Evolutionary conservation across 2,329 filamentous ascomycete species (phyloP).

Genomic region (Paraconiothyrium brasiliense): DNA sequence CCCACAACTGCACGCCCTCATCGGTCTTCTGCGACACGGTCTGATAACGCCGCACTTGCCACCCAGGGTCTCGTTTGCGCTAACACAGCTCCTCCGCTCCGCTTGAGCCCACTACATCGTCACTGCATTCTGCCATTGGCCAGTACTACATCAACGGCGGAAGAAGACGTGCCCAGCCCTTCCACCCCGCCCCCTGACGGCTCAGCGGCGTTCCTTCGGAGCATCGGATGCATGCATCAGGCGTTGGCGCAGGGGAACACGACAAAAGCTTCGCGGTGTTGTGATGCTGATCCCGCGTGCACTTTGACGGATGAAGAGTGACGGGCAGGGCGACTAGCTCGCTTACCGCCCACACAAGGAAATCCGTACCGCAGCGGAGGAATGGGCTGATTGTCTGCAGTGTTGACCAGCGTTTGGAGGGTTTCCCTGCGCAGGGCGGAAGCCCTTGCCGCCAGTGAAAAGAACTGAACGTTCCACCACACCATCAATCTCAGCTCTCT

Average conservation of each 20-base stretch:
- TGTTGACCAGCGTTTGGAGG: neutral
- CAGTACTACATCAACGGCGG: neutral
- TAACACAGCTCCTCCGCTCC: constrained; percentile 8
- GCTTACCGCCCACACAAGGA: constrained; percentile 2
- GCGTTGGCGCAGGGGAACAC: neutral
- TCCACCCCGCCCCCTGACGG: constrained; percentile 12
- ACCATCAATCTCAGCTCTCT: neutral
- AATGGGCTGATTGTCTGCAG: neutral
- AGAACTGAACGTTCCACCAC: neutral
- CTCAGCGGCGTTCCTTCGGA: neutral
- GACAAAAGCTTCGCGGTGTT: neutral
- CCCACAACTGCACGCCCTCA: neutral
- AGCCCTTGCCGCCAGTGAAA: neutral
- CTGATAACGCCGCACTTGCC: constrained; percentile 4
- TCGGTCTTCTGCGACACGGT: neutral
- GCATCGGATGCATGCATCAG: neutral
- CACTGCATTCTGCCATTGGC: neutral
- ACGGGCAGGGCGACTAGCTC: neutral
- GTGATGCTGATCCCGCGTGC: neutral
- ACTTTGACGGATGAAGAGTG: neutral
- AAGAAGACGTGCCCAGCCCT: constrained; percentile 12
- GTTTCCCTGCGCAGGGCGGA: neutral
- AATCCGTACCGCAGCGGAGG: constrained; percentile 6
- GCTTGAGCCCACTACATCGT: neutral
- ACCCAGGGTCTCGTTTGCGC: neutral